phyloP scores from a whole-genome alignment of 2,329 filamentous ascomycete genomes.

The Acrodontium crateriforme region DNA sequence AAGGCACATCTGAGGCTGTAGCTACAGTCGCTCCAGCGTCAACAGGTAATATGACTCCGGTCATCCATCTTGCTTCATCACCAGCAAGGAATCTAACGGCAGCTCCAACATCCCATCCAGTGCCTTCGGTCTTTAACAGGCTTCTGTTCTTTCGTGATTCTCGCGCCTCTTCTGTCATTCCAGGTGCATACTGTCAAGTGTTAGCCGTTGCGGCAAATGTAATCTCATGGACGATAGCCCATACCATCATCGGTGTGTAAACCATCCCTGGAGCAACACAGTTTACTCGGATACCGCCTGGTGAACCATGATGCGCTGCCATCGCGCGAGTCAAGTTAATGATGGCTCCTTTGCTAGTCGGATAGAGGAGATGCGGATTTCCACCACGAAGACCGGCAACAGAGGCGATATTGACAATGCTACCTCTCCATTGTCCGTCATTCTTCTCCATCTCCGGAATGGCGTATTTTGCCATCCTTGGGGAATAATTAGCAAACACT shows the following conservation, averaged over 20 bases:
- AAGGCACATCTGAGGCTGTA: constrained; percentile 28
- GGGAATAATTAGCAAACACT: too few relatives aligned
- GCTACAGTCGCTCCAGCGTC: constrained; percentile 35
- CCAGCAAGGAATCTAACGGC: constrained; percentile 40
- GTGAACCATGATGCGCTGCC: constrained; percentile 38
- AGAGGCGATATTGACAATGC: constrained; percentile 48
- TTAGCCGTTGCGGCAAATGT: too few relatives aligned
- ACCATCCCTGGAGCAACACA: constrained; percentile 35
- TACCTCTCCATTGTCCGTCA: constrained; percentile 33
- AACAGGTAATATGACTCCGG: constrained; percentile 34
- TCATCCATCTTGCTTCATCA: constrained; percentile 39
- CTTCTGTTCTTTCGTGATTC: constrained; percentile 36
- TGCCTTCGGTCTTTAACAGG: constrained; percentile 40
- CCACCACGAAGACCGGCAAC: constrained; percentile 45
- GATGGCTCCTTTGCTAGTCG: constrained; percentile 40
- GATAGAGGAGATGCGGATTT: constrained; percentile 40
- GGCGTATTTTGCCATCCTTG: constrained; percentile 37
- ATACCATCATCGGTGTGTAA: constrained; percentile 45
- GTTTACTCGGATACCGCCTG: constrained; percentile 41
- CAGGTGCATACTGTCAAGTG: constrained; percentile 32
- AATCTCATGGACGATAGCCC: too few relatives aligned
- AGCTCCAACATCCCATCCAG: constrained; percentile 39
- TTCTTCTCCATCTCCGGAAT: constrained; percentile 48
- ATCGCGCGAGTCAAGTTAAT: constrained; percentile 44
- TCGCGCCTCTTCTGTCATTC: constrained; percentile 37